Base-by-base conservation (phyloP, 345 rosid species). In the Nephelium lappaceum region DNA sequence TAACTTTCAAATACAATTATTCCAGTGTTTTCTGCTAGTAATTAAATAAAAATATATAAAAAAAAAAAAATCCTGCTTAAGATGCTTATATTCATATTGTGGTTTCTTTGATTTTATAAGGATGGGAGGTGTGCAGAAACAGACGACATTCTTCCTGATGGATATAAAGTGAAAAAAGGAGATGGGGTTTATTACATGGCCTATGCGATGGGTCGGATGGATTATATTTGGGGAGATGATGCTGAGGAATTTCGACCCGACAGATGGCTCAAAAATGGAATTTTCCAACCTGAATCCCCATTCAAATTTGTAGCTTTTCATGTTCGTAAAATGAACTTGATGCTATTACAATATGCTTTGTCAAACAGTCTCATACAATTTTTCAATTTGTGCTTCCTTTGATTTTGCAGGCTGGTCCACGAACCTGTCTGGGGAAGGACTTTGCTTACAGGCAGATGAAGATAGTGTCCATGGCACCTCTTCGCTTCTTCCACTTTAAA, bases 201-300 rank as follows among this genome's bases (percentile, higher is more conserved):
- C 0, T 95, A 92, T 36, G 87, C 96, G 16, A 95, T 93, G 97
- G 98, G 91, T 4, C 91, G 97, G 85, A 90, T 93, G 96, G 64
- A 73, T 70, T 85, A 78, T 74, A 82, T 91, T 6, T 93, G 98
- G 98, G 98, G 98, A 4, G 86, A 92, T 4, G 92, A 91, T 73
- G 94, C 91, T 0, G 91, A 87, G 74, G 92, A 82, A 11, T 92
- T 89, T 78, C 79, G 77, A 21, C 97, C 97, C 0, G 93, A 95
- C 83, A 88, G 98, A 83, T 92, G 98, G 98, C 88, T 93, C 24
- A 77, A 82, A n/a, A 72, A 87, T 42, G 93, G 97, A 27, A 47
- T 78, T 27, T 92, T 95, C 76, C 93, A 85, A 53, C 92, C 90
- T 0, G 89, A 93, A 76, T 85, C 91, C 0, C 90, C 93, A 0